Evolutionary conservation across 2,329 filamentous ascomycete species (phyloP).

Genomic region (Botrytis paeoniae): DNA sequence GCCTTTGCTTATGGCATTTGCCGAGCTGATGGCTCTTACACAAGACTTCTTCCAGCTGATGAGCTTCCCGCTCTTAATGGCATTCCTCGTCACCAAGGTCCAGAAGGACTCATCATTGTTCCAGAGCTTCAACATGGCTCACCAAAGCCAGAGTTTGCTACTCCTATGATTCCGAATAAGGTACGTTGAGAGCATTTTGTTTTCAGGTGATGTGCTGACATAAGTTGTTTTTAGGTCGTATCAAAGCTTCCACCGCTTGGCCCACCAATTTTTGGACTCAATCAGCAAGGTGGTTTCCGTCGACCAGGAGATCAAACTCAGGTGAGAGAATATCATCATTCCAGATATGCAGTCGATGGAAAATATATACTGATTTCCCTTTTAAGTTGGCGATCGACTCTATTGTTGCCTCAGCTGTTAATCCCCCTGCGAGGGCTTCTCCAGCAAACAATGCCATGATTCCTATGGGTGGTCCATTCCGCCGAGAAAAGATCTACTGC

Average conservation of each 20-base stretch:
- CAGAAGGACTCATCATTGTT: constrained; percentile 37
- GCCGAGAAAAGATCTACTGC: constrained; percentile 67
- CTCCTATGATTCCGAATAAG: constrained; percentile 26
- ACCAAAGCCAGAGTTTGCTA: constrained; percentile 22
- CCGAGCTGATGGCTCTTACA: constrained; percentile 52
- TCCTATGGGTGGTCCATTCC: background rate
- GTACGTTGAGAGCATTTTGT: constrained; percentile 22
- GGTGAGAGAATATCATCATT: background rate
- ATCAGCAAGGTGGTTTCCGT: background rate
- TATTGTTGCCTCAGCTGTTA: constrained; percentile 11
- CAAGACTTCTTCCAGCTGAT: constrained; percentile 55
- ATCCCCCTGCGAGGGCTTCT: background rate
- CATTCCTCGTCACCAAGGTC: constrained; percentile 34
- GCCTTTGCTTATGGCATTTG: constrained; percentile 52
- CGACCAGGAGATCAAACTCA: constrained; percentile 12
- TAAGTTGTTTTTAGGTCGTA: background rate
- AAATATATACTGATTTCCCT: constrained; percentile 4
- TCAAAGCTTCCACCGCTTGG: constrained; percentile 6
- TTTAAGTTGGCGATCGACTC: constrained; percentile 14
- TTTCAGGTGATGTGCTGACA: background rate
- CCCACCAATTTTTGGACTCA: background rate
- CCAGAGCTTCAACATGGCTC: constrained; percentile 27
- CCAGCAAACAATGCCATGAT: background rate
- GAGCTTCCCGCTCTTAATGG: constrained; percentile 43
- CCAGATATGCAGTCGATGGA: background rate